A percentile compares a stretch with the other conserved stretches of the same genome.
Evolutionary conservation across 2,329 filamentous ascomycete species (phyloP).

Genomic region (Elsinoe perseae): DNA sequence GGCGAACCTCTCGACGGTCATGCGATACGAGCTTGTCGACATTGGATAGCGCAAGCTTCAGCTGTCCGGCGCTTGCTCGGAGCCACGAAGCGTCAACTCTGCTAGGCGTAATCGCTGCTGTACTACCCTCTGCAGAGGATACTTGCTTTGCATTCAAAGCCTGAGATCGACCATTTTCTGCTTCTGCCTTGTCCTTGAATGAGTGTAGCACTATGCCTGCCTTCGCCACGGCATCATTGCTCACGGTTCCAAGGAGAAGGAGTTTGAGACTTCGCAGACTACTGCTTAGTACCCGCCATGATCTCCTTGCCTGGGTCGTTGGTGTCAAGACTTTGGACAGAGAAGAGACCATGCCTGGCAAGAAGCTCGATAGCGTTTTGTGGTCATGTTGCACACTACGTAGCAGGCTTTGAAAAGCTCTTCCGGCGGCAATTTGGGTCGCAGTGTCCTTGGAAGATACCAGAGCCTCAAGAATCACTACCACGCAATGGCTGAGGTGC

Average conservation of each 20-base stretch:
- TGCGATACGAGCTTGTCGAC: constrained; percentile 69
- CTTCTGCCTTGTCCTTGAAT: neutral
- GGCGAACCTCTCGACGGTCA: constrained; percentile 59
- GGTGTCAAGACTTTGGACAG: constrained; percentile 68
- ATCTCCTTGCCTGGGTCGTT: constrained; percentile 53
- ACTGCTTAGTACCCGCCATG: constrained; percentile 53
- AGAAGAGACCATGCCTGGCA: constrained; percentile 79
- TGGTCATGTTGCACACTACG: constrained; percentile 56
- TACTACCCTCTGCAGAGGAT: constrained; percentile 17
- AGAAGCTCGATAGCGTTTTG: constrained; percentile 71
- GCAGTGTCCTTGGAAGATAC: constrained; percentile 54
- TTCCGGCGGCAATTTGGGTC: constrained; percentile 64
- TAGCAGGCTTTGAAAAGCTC: constrained; percentile 56
- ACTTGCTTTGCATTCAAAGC: constrained; percentile 25
- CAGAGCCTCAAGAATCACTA: constrained; percentile 69
- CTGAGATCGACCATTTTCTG: constrained; percentile 22
- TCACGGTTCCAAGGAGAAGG: constrained; percentile 19
- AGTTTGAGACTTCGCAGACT: constrained; percentile 23
- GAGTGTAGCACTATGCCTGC: neutral
- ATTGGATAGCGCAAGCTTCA: constrained; percentile 73
- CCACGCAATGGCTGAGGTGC: constrained; percentile 72
- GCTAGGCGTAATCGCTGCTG: neutral
- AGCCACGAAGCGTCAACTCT: constrained; percentile 53
- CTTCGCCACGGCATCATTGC: constrained; percentile 11
- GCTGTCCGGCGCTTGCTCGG: constrained; percentile 67